Base-by-base conservation (phyloP, 1,284 basidiomycete genomes). In the Apiotrichum gamsii region DNA sequence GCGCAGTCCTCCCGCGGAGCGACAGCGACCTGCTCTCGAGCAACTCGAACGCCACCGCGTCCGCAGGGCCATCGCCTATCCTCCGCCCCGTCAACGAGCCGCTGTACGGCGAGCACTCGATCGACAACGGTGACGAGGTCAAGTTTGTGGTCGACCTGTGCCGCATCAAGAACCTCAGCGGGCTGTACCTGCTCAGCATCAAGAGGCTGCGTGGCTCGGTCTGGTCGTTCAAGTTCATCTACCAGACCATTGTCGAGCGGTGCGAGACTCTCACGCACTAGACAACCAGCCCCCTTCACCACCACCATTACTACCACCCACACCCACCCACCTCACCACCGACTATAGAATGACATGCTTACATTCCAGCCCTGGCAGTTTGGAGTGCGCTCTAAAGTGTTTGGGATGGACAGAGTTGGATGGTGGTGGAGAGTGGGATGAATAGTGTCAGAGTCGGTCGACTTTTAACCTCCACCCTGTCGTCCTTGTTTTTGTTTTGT, bases 141-240 rank as follows among this genome's bases (percentile, higher is more conserved):
- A 82, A 87, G 56, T 95, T 95, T 76, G 87, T 82, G 16, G 84
- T 94, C 48, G 91, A 96, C 75, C 72, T 95, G 53, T 94, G 90
- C 39, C 77, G 85, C 56, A 78, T 95, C 63, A 86, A 88, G 69
- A 81, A 90, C 52, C 76, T 95, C 63, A 85, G 84, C 58, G 87
- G 87, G 60, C 86, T 88, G 35, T 90, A 85, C 67, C 84, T 84
- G 67, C 76, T 96, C 59, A 90, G 93, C 74, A 85, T 95, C 69
- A 82, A 91, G 59, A 76, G 91, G 54, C 70, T 94, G 65, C 90
- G 91, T 72, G 91, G 91, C n/a, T 85, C 87, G 64, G 76, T 93
- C 59, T 82, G 88, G 75, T 89, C 85, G 70, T 96, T 91, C 76
- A 91, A 91, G 74, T 91, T 87, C 70, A 78, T 95, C 70, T 94